phyloP scores from a whole-genome alignment of 176 grass and related monocot genomes.

The Avena eriantha region DNA sequence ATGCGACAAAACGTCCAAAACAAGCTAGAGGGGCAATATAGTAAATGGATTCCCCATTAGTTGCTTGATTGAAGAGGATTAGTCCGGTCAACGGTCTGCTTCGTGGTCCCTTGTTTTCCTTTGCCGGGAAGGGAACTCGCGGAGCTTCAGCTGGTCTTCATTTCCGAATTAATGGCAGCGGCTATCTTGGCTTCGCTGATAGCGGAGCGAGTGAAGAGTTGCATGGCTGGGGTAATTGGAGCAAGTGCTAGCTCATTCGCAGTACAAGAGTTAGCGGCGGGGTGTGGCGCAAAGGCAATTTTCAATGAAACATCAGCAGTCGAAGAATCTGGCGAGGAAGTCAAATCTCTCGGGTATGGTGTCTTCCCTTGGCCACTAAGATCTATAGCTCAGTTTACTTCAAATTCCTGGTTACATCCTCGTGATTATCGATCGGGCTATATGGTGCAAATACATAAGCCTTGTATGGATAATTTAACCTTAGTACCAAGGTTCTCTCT shows the following conservation, averaged over 20 bases:
- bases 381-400: not conserved
- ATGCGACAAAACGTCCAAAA: not conserved
- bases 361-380: not conserved
- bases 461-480: not conserved
- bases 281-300: too few relatives aligned
- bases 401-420: not conserved
- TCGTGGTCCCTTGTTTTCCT: not conserved
- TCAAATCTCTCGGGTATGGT: not conserved
- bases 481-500: not conserved
- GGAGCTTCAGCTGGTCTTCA: too few relatives aligned
- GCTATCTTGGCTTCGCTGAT: too few relatives aligned
- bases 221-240: too few relatives aligned
- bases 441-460: too few relatives aligned
- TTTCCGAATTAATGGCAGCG: too few relatives aligned
- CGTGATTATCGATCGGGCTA: not conserved
- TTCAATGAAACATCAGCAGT: too few relatives aligned
- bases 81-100: not conserved
- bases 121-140: too few relatives aligned
- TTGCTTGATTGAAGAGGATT: too few relatives aligned
- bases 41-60: not conserved
- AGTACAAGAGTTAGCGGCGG: too few relatives aligned
- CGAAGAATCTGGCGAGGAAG: rapidly evolving
- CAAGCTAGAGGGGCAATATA: not conserved
- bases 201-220: too few relatives aligned
- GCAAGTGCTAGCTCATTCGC: too few relatives aligned